phyloP scores from a whole-genome alignment of 2,329 filamentous ascomycete genomes.

The Epichloe baconii region DNA sequence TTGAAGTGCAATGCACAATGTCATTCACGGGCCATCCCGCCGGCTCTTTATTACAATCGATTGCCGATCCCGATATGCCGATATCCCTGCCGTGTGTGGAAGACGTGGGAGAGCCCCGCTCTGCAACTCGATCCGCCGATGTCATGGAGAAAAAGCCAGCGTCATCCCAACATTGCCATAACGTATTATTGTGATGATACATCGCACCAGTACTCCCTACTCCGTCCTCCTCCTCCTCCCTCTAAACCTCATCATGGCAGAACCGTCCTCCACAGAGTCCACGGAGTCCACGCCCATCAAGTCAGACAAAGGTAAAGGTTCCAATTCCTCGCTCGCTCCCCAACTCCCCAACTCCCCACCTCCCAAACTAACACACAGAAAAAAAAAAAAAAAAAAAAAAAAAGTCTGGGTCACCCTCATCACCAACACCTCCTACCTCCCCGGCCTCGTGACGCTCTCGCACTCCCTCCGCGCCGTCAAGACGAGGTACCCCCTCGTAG shows the following conservation, averaged over 20 bases:
- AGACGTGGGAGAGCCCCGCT: not conserved
- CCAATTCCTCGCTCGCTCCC: not conserved
- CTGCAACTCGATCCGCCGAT: not conserved
- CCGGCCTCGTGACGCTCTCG: slow-evolving; percentile 70
- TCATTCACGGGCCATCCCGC: not conserved
- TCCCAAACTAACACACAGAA: not conserved
- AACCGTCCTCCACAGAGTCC: not conserved
- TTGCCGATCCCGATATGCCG: too few species aligned
- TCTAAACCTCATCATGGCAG: not conserved
- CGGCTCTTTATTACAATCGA: too few species aligned
- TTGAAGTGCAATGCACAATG: not conserved
- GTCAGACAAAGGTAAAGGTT: slow-evolving; percentile 2
- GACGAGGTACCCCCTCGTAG: slow-evolving; percentile 66
- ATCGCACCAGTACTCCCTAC: too few species aligned
- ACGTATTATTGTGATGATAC: too few species aligned
- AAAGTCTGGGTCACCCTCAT: slow-evolving; percentile 83
- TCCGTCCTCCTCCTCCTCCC: too few species aligned
- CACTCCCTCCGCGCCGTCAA: slow-evolving; percentile 54
- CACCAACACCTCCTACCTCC: slow-evolving; percentile 70
- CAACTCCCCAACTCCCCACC: not conserved
- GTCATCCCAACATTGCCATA: not conserved
- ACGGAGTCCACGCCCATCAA: not conserved
- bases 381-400: not conserved
- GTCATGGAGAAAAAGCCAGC: not conserved
- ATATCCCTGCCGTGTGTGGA: too few species aligned